Evolutionary conservation across 768 basidiomycete genomes (phyloP).

Genomic region (Auriscalpium orientale): DNA sequence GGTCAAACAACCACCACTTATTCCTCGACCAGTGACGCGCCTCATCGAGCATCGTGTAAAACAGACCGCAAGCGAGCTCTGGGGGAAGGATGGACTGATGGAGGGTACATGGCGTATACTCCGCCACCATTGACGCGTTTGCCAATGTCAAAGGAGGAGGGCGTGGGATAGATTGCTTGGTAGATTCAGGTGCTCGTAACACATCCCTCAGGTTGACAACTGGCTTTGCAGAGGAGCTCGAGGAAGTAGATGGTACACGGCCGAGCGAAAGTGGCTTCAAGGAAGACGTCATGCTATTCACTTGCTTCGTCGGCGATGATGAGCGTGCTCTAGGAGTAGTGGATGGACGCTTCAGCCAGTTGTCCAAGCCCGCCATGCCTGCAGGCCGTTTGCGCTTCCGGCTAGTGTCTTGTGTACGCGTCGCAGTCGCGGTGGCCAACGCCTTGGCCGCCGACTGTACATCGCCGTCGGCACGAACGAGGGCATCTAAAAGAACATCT

Average conservation of each 20-base stretch:
- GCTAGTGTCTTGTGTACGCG: not conserved
- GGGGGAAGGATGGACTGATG: slow-evolving; percentile 63
- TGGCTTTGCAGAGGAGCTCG: not conserved
- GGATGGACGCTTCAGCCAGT: slow-evolving; percentile 40
- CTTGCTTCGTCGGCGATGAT: not conserved
- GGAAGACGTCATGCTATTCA: not conserved
- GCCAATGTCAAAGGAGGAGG: slow-evolving; percentile 56
- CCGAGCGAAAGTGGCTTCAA: slow-evolving; percentile 6
- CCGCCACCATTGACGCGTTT: slow-evolving; percentile 54
- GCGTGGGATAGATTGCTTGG: slow-evolving; percentile 21
- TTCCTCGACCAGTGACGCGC: slow-evolving; percentile 62
- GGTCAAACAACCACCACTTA: slow-evolving; percentile 82
- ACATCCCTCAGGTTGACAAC: slow-evolving; percentile 11
- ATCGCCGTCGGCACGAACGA: slow-evolving; percentile 12
- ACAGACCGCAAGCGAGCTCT: slow-evolving; percentile 68
- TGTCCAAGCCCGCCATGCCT: slow-evolving; percentile 32
- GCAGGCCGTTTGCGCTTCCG: slow-evolving; percentile 37
- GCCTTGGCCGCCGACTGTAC: slow-evolving; percentile 7
- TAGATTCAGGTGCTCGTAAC: slow-evolving; percentile 9
- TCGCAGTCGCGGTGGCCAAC: not conserved
- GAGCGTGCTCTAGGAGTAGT: slow-evolving; percentile 8
- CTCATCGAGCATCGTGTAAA: slow-evolving; percentile 60
- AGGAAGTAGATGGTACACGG: not conserved
- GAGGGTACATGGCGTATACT: slow-evolving; percentile 70
- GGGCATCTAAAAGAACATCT: slow-evolving; percentile 9